Base-by-base conservation (phyloP, 208 protist species). In the Trypanosoma cruzi region DNA sequence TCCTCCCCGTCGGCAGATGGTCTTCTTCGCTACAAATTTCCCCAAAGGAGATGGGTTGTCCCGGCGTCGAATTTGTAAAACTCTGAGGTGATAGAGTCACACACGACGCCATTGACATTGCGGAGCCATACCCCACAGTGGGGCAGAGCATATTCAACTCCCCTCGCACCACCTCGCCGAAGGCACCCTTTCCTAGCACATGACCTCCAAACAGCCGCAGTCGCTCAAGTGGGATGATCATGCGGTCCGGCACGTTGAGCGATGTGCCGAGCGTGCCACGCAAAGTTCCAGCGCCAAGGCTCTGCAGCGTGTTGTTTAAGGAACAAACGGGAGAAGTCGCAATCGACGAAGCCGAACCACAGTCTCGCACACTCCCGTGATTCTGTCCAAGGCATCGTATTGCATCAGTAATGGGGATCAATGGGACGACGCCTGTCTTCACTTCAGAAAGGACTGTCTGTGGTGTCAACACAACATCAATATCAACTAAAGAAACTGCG, bases 101-200 rank as follows among this genome's bases (percentile, higher is more conserved):
- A 24, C 4, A 26, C 26, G 4, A n/a, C 40, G 4, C 31, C 22
- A 4, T 20, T 29, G 44, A 31, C 4, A 14, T 20, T 58, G 56
- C 56, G 46, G 36, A 22, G 32, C 22, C 31, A 14, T 57, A 22
- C 22, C 22, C 32, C n/a, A 18, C 26, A 7, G 16, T 32, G 18
- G 32, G 26, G 60, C 64, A 10, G 69, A 72, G 11, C 76, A 73
- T 5, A 70, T 89, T 86, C 44, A 93, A 77, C 78, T 93, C 80
- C 22, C 80, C 87, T 37, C 74, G 82, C 54, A 88, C 50, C 32
- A 93, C 87, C 20, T 72, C 75, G 18, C 82, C 87, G 68, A 86
- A 93, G 24, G 84, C 71, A 3, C 87, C 87, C 22, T 69, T 71
- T 10, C 87, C 87, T 10, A 90, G 66, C 42, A 73, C 62, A 34